Evolutionary conservation across 208 protist species (phyloP), one percentile per base, ranked within the genome.

Genomic region (Acanthamoeba castellanii): DNA sequence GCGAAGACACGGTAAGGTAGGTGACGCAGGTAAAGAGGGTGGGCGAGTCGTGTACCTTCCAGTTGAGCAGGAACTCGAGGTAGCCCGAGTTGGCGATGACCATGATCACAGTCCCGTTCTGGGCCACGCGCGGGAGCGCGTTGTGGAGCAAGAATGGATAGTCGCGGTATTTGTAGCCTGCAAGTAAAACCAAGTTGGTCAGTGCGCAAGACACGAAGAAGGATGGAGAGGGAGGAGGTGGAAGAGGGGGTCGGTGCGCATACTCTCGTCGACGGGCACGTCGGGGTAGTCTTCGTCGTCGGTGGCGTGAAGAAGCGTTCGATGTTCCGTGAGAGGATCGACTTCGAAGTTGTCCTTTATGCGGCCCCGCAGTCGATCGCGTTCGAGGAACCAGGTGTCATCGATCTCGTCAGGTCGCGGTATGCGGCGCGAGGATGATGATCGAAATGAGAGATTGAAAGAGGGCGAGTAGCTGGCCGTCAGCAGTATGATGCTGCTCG

Each of bases 81-180:
- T 82, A 82, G 74, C 74, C 74, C 32, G 74, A 45, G 45, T 82
- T 82, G 74, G 74, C 74, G 37, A 82, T 82, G 37, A 55, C 74
- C 74, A 82, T 82, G 74, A 82, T 82, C 42, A 82, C 74, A 2
- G 74, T 82, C 34, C 45, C 45, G 74, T 82, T 52, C 18, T 50
- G 32, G 20, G 74, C 74, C 30, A 82, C 37, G 22, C 74, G 74
- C 74, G 74, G 74, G 37, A 82, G 37, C 25, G 74, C 74, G 9
- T 82, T 82, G 74, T 82, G 74, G 20, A 82, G 74, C 42, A 82
- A 20, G 42, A 82, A 82, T 34, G 74, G 32, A 14, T 82, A 82
- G 25, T 82, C 74, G 7, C 74, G 7, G 74, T 82, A 82, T 37
- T 82, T 82, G 42, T 82, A 82, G 74, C 74, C 74, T 82, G 74